Evolutionary conservation across 768 basidiomycete genomes (phyloP).

Genomic region (Piloderma croceum): DNA sequence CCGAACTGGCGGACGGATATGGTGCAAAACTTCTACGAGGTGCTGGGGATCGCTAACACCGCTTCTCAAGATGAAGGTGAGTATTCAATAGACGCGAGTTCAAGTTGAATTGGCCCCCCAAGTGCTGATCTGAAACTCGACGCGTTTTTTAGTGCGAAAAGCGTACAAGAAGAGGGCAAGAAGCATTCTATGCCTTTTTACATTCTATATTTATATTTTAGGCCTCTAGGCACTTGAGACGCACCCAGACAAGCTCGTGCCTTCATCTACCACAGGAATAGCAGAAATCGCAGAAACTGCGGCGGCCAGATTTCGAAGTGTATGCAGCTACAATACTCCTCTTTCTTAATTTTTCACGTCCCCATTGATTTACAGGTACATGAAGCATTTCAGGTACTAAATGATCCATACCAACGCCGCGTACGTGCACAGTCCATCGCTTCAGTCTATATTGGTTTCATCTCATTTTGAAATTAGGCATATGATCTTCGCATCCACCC

Average conservation of each 20-base stretch:
- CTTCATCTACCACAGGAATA: slow-evolving; percentile 42
- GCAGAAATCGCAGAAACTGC: too few relatives aligned
- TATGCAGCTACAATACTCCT: slow-evolving; percentile 13
- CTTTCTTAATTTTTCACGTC: slow-evolving; percentile 1
- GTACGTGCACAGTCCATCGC: too few relatives aligned
- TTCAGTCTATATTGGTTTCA: too few relatives aligned
- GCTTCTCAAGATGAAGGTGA: slow-evolving; percentile 50
- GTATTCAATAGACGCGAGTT: slow-evolving; percentile 14
- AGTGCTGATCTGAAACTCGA: background rate
- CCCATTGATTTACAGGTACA: slow-evolving; percentile 41
- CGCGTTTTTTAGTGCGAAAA: slow-evolving; percentile 45
- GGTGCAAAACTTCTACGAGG: slow-evolving; percentile 30
- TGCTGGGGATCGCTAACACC: slow-evolving; percentile 39
- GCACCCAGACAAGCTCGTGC: slow-evolving; percentile 67
- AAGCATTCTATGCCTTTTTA: too few relatives aligned
- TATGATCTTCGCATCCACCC: slow-evolving; percentile 32
- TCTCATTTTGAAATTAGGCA: too few relatives aligned
- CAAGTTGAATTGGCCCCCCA: slow-evolving; percentile 2
- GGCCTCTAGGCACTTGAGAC: slow-evolving; percentile 68
- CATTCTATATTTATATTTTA: too few relatives aligned
- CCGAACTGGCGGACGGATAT: too few relatives aligned
- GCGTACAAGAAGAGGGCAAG: slow-evolving; percentile 65
- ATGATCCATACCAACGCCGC: slow-evolving; percentile 49
- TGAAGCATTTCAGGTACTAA: slow-evolving; percentile 56
- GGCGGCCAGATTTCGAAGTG: slow-evolving; percentile 59